These are phyloP conservation scores for Talaromyces stipitatus DNA, from an alignment of 495 filamentous ascomycete species.

Conservation along the genomic window DNA sequence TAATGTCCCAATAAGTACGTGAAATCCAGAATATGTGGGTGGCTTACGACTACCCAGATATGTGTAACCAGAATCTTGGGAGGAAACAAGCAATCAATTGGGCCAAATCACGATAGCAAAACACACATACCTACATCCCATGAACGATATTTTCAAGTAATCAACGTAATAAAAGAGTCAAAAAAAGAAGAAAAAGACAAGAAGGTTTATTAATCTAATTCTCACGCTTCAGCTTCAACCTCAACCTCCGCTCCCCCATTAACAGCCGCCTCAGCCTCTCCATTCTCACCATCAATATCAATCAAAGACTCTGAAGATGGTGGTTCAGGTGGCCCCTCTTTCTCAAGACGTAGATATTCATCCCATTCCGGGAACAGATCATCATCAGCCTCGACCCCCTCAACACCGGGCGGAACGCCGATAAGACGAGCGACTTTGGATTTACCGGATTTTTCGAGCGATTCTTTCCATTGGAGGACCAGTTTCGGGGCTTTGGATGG, in stretches of 20 bases:
- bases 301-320: conserved; percentile 40
- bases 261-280: conserved; percentile 22
- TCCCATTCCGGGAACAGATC: conserved; percentile 97
- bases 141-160: not conserved
- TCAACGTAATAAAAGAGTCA: not conserved
- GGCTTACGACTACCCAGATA: too few species aligned
- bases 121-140: not conserved
- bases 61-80: too few species aligned
- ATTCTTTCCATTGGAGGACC: conserved; percentile 70
- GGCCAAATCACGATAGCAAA: not conserved
- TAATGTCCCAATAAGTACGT: too few species aligned
- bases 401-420: conserved; percentile 62
- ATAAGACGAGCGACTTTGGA: conserved; percentile 73
- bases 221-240: conserved; percentile 22
- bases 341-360: conserved; percentile 76
- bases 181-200: not conserved
- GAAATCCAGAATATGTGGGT: too few species aligned
- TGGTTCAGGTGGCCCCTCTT: conserved; percentile 46
- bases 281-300: conserved; percentile 36
- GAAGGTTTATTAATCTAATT: conserved; percentile 5
- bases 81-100: not conserved
- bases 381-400: conserved; percentile 59
- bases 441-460: conserved; percentile 72
- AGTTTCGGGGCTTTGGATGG: conserved; percentile 65
- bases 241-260: conserved; percentile 31